A percentile compares a stretch with the other conserved stretches of the same genome.
Evolutionary conservation across 495 filamentous ascomycete species (phyloP).

Genomic region (Glonium stellatum): DNA sequence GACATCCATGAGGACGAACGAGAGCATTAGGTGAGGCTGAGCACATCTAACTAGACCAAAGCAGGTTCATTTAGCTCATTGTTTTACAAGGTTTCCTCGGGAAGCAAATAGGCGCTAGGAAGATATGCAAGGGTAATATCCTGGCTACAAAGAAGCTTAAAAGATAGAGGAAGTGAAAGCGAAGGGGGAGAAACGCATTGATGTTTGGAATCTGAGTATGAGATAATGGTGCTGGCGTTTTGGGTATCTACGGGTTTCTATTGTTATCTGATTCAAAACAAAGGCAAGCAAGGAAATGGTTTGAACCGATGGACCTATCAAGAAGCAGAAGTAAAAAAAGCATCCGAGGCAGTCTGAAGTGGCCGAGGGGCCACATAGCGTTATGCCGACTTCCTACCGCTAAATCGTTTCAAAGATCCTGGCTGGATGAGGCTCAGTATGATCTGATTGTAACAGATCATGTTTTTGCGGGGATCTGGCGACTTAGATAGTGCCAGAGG

Average conservation of each 20-base stretch:
- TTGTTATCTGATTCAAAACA: conserved; percentile 27
- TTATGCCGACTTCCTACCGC: neutral
- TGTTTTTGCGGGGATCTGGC: too few relatives aligned
- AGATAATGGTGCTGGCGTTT: conserved; percentile 13
- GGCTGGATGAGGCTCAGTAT: neutral
- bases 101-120: neutral
- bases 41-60: neutral
- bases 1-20: conserved; percentile 1
- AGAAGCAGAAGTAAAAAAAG: neutral
- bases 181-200: conserved; percentile 7
- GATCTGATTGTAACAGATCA: neutral
- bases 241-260: conserved; percentile 5
- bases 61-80: neutral
- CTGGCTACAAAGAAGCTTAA: neutral
- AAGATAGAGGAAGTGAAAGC: conserved; percentile 2
- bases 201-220: conserved; percentile 20
- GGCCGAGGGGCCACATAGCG: neutral
- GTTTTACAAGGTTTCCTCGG: neutral
- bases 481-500: neutral
- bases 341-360: neutral
- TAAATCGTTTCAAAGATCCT: neutral
- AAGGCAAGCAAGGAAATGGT: conserved; percentile 3
- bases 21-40: neutral
- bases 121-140: neutral
- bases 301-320: conserved; percentile 1